phyloP scores from a whole-genome alignment of 371 early-diverging fungal genomes.

The Rhizopus sp. region DNA sequence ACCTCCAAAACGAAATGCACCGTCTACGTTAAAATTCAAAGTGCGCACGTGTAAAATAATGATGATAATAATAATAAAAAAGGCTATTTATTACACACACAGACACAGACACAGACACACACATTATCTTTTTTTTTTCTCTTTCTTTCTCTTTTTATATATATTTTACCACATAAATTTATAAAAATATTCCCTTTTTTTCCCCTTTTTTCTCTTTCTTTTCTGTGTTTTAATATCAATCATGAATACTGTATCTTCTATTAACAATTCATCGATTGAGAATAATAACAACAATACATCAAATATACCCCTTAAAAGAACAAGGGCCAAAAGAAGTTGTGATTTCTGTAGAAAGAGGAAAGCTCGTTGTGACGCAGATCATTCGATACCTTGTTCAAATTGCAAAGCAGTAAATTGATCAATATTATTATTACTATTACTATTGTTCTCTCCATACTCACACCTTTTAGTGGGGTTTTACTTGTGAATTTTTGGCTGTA shows the following conservation, averaged over 20 bases:
- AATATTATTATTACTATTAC: not conserved
- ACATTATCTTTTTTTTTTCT: not conserved
- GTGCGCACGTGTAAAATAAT: constrained; percentile 17
- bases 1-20: constrained; percentile 44
- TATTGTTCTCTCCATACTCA: not conserved
- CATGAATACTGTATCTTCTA: constrained; percentile 6
- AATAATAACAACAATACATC: constrained; percentile 10
- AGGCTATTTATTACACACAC: not conserved
- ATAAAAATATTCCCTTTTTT: constrained; percentile 11
- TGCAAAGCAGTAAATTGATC: constrained; percentile 47
- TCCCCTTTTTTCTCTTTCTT: constrained; percentile 15
- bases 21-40: constrained; percentile 23
- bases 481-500: constrained; percentile 47
- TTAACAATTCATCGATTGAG: constrained; percentile 4
- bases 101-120: too few relatives aligned
- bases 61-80: not conserved
- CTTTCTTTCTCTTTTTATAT: not conserved
- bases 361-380: constrained; percentile 53
- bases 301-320: constrained; percentile 39
- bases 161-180: not conserved
- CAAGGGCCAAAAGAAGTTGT: constrained; percentile 55
- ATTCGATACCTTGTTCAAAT: constrained; percentile 50
- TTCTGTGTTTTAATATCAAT: constrained; percentile 14
- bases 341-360: constrained; percentile 56
- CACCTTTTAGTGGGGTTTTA: constrained; percentile 46